A percentile compares a stretch with the other conserved stretches of the same genome.
Evolutionary conservation across 2,329 filamentous ascomycete genomes (phyloP).

Genomic region (Keithomyces neogunnii): DNA sequence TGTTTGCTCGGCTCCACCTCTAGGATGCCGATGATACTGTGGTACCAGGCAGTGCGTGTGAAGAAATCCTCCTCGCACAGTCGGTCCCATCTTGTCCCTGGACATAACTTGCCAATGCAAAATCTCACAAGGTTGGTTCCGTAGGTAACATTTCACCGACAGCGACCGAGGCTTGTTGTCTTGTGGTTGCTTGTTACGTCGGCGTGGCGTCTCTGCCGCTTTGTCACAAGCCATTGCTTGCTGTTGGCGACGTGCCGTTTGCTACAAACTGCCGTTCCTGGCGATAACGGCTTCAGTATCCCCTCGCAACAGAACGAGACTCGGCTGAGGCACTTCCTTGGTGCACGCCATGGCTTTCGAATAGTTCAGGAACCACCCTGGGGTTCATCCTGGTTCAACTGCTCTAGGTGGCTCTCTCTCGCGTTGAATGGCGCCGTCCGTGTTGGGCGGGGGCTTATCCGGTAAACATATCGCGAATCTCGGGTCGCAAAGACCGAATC

Average conservation of each 20-base stretch:
- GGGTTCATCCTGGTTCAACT: too few relatives aligned
- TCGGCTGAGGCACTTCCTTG: too few relatives aligned
- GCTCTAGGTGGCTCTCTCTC: not conserved
- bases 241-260: not conserved
- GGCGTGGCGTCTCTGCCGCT: not conserved
- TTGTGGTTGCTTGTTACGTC: not conserved
- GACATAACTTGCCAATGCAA: not conserved
- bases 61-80: not conserved
- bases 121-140: not conserved
- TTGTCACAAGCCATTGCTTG: not conserved
- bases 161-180: not conserved
- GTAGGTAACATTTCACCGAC: conserved; percentile 6
- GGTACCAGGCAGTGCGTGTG: not conserved
- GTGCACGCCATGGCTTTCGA: too few relatives aligned
- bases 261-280: not conserved
- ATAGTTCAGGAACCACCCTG: not conserved
- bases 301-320: too few relatives aligned
- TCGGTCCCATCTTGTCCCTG: not conserved
- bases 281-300: not conserved
- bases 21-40: too few relatives aligned
- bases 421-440: too few relatives aligned
- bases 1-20: too few relatives aligned
- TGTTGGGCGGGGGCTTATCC: too few relatives aligned
- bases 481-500: conserved; percentile 5
- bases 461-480: conserved; percentile 1